A percentile compares a stretch with the other conserved stretches of the same genome.
phyloP scores from a whole-genome alignment of 495 filamentous ascomycete genomes.

The Neurospora hispaniola region DNA sequence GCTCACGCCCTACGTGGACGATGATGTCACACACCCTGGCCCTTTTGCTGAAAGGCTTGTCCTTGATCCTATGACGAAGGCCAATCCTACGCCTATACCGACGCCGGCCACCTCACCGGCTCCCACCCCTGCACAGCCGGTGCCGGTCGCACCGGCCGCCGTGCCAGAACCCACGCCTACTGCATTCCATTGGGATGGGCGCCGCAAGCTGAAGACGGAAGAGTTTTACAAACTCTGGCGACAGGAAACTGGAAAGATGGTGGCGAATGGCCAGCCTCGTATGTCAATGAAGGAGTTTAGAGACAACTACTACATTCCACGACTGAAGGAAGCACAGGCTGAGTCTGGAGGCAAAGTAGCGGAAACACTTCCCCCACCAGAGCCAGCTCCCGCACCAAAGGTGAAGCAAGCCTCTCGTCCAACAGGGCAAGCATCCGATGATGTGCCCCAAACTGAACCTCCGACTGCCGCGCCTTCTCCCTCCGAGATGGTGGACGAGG shows the following conservation, averaged over 20 bases:
- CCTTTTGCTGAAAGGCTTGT: slow-evolving; percentile 18
- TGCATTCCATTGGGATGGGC: slow-evolving; percentile 13
- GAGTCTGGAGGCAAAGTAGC: background rate
- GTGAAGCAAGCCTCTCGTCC: background rate
- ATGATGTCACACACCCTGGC: slow-evolving; percentile 15
- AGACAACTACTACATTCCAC: slow-evolving; percentile 12
- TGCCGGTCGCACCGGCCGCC: background rate
- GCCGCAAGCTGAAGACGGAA: slow-evolving; percentile 7
- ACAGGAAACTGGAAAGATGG: slow-evolving; percentile 9
- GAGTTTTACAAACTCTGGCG: slow-evolving; percentile 14
- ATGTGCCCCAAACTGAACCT: background rate
- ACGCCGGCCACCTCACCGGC: slow-evolving; percentile 11
- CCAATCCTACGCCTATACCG: slow-evolving; percentile 4
- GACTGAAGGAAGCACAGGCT: slow-evolving; percentile 8
- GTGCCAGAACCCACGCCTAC: background rate
- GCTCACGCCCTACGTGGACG: slow-evolving; percentile 16
- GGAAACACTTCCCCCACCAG: background rate
- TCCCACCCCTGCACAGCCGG: background rate
- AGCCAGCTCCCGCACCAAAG: background rate
- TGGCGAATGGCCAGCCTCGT: slow-evolving; percentile 7
- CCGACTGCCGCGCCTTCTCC: slow-evolving; percentile 20
- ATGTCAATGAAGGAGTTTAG: slow-evolving; percentile 14
- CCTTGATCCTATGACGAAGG: slow-evolving; percentile 4
- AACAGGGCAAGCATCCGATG: background rate
- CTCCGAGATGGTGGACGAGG: slow-evolving; percentile 8